These are phyloP conservation scores for Aspergillus sp. DNA, from an alignment of 2,329 filamentous ascomycete genomes.

Conservation along the genomic window DNA sequence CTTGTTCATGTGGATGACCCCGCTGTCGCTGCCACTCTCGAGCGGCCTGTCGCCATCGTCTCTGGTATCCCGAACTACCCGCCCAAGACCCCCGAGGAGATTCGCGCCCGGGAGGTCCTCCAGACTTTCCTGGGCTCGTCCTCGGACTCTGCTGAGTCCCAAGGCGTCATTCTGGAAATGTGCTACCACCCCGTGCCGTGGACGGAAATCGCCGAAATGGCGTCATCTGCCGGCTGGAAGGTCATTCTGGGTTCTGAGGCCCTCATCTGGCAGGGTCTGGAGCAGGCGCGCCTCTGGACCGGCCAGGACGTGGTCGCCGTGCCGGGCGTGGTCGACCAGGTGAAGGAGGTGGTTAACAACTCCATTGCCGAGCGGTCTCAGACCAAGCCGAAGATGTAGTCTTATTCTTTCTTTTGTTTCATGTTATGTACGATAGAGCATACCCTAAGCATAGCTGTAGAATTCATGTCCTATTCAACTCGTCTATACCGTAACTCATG, in stretches of 20 bases:
- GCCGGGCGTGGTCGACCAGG: constrained; percentile 53
- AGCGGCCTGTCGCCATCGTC: constrained; percentile 65
- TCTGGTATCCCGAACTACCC: constrained; percentile 74
- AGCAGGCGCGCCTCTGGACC: constrained; percentile 64
- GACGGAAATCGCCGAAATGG: constrained; percentile 63
- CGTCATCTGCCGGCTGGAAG: constrained; percentile 64
- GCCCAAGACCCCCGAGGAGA: constrained; percentile 64
- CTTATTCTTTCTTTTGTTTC: background rate
- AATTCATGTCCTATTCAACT: background rate
- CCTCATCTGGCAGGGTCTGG: constrained; percentile 73
- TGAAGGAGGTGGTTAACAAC: constrained; percentile 52
- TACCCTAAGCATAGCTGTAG: constrained; percentile 20
- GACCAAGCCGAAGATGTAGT: constrained; percentile 27
- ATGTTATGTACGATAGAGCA: constrained; percentile 14
- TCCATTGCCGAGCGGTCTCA: constrained; percentile 43
- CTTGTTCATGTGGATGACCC: constrained; percentile 62
- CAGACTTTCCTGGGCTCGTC: constrained; percentile 32
- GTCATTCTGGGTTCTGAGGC: constrained; percentile 74
- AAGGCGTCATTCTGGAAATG: constrained; percentile 75
- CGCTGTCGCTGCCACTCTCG: constrained; percentile 57
- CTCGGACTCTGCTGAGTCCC: constrained; percentile 32
- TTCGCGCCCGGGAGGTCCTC: constrained; percentile 55
- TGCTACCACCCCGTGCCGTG: constrained; percentile 74
- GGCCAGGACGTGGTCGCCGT: constrained; percentile 58
- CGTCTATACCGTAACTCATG: no score